These are phyloP conservation scores for Candida neerlandica DNA, from an alignment of 1,139 yeast species.

Conservation along the genomic window DNA sequence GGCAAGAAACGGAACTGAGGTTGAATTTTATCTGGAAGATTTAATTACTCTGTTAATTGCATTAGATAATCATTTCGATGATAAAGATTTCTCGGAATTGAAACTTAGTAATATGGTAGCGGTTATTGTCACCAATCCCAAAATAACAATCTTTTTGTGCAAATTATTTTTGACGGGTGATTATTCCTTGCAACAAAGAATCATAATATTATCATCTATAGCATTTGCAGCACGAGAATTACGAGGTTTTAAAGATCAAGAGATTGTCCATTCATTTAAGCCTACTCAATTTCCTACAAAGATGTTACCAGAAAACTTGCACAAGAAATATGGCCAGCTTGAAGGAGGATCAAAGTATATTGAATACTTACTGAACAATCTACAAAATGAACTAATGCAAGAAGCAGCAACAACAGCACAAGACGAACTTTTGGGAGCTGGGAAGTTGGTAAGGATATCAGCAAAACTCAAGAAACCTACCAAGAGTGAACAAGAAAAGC, in stretches of 20 bases:
- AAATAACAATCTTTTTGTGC: slow-evolving; percentile 39
- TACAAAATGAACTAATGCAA: slow-evolving; percentile 39
- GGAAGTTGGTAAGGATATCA: slow-evolving; percentile 56
- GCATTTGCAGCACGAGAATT: slow-evolving; percentile 63
- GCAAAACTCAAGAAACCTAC: slow-evolving; percentile 13
- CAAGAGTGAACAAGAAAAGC: slow-evolving; percentile 12
- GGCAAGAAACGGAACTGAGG: slow-evolving; percentile 54
- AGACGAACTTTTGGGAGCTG: slow-evolving; percentile 41
- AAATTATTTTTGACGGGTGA: slow-evolving; percentile 58
- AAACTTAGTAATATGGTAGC: slow-evolving; percentile 55
- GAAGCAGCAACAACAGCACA: slow-evolving; percentile 44
- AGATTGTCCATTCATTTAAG: slow-evolving; percentile 37
- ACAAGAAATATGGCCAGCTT: slow-evolving; percentile 31
- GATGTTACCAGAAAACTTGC: slow-evolving; percentile 50
- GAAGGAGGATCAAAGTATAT: slow-evolving; percentile 15
- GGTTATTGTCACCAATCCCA: slow-evolving; percentile 51
- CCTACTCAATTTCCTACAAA: slow-evolving; percentile 40
- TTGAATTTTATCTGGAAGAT: slow-evolving; percentile 49
- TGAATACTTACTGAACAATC: slow-evolving; percentile 10
- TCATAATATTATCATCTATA: slow-evolving; percentile 55
- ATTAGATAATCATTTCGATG: slow-evolving; percentile 50
- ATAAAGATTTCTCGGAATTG: slow-evolving; percentile 51
- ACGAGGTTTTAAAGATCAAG: slow-evolving; percentile 56
- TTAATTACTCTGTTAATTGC: slow-evolving; percentile 50
- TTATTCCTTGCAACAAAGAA: slow-evolving; percentile 64